Conservation (phyloP, 2,329 filamentous ascomycete genomes). For the Hymenoscyphus repandus region DNA sequence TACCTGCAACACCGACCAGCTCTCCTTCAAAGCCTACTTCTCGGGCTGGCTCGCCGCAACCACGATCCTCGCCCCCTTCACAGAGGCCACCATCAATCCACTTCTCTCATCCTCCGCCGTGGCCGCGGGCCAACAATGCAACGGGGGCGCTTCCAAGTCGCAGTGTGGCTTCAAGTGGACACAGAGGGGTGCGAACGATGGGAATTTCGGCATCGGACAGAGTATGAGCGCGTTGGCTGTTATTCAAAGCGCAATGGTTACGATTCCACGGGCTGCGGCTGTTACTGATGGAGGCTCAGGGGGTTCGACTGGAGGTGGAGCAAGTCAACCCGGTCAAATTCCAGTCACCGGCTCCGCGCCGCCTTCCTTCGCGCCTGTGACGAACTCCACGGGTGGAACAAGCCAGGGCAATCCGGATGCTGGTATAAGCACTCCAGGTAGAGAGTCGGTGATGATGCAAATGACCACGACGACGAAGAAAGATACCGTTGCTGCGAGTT, state of each 20-base stretch:
- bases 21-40: constrained; percentile 62
- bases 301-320: not conserved
- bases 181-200: constrained; percentile 49
- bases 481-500: constrained; percentile 64
- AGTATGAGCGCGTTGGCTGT: constrained; percentile 67
- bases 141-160: constrained; percentile 49
- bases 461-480: constrained; percentile 36
- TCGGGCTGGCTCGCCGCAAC: constrained; percentile 56
- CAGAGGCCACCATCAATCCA: constrained; percentile 46
- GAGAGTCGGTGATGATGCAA: not conserved
- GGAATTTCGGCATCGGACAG: constrained; percentile 58
- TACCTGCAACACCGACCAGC: constrained; percentile 57
- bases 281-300: not conserved
- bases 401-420: constrained; percentile 36
- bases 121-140: constrained; percentile 53
- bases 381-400: constrained; percentile 52
- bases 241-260: constrained; percentile 54
- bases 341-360: not conserved
- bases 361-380: constrained; percentile 36
- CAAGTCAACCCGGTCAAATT: not conserved
- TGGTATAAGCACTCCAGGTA: constrained; percentile 10
- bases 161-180: constrained; percentile 60
- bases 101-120: constrained; percentile 48
- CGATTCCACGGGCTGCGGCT: constrained; percentile 34
- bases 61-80: constrained; percentile 60